These are phyloP conservation scores for Cnidoscolus chayamansa DNA, from an alignment of 441 rosid species.

Conservation along the genomic window DNA sequence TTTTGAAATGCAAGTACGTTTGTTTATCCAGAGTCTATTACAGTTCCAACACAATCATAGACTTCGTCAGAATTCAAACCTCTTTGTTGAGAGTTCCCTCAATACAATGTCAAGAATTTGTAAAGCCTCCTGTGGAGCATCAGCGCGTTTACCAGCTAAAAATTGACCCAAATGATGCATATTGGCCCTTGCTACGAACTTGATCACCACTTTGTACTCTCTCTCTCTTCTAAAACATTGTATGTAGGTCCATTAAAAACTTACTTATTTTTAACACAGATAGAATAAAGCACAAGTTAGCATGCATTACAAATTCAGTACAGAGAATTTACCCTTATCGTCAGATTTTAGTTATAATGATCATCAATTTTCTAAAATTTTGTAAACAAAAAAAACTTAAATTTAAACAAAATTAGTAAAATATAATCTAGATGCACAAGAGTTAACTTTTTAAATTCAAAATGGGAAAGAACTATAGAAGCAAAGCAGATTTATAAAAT, in stretches of 20 bases:
- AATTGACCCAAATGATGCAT: conserved; percentile 87
- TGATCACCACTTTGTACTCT: conserved; percentile 77
- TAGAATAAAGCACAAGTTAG: neutral
- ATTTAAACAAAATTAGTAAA: neutral
- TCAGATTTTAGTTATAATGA: neutral
- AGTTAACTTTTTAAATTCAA: neutral
- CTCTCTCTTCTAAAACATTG: conserved; percentile 61
- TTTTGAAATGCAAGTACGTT: conserved; percentile 4
- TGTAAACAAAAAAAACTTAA: neutral
- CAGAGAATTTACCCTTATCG: neutral
- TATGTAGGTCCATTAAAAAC: conserved; percentile 5
- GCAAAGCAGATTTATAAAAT: neutral
- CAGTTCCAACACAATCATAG: neutral
- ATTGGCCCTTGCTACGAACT: conserved; percentile 81
- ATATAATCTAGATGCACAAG: neutral
- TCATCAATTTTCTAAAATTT: neutral
- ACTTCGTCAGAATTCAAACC: conserved; percentile 33
- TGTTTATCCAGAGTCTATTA: conserved; percentile 4
- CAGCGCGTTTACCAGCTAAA: conserved; percentile 83
- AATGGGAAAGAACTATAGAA: conserved; percentile 2
- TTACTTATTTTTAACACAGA: neutral
- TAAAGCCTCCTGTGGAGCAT: conserved; percentile 86
- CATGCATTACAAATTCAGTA: neutral
- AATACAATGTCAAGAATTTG: conserved; percentile 89
- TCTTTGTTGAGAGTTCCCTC: conserved; percentile 74